A percentile compares a stretch with the other conserved stretches of the same genome.
These are phyloP conservation scores for Heimioporus retisporus DNA, from an alignment of 1,284 basidiomycete genomes.

Conservation along the genomic window DNA sequence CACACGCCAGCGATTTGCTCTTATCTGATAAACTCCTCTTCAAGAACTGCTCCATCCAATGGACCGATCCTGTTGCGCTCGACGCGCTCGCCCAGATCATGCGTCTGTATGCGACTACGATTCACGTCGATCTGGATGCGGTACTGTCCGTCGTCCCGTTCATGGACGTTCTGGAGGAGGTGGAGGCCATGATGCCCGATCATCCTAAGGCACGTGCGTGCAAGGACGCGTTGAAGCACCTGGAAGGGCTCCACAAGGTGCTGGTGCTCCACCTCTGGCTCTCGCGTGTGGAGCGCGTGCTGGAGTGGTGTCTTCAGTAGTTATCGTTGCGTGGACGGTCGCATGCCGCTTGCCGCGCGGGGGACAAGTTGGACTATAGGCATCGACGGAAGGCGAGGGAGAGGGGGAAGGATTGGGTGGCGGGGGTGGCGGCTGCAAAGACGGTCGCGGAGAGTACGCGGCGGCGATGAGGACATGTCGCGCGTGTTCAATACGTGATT, in stretches of 20 bases:
- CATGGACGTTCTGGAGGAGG: slow-evolving; percentile 52
- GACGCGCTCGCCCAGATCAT: slow-evolving; percentile 50
- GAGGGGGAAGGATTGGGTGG: slow-evolving; percentile 23
- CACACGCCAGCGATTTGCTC: slow-evolving; percentile 51
- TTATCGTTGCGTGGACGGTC: slow-evolving; percentile 38
- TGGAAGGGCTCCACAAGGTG: slow-evolving; percentile 90
- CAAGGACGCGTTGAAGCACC: slow-evolving; percentile 49
- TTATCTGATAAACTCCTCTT: slow-evolving; percentile 62
- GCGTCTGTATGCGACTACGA: slow-evolving; percentile 42
- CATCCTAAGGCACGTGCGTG: slow-evolving; percentile 12
- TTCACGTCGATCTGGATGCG: slow-evolving; percentile 51
- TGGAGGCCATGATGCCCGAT: slow-evolving; percentile 46
- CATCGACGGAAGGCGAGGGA: slow-evolving; percentile 18
- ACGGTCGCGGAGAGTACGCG: slow-evolving; percentile 21
- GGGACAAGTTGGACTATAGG: slow-evolving; percentile 30
- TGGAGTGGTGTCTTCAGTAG: slow-evolving; percentile 72
- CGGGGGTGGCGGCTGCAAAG: slow-evolving; percentile 34
- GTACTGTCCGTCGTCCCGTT: too few relatives aligned
- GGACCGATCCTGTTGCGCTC: slow-evolving; percentile 49
- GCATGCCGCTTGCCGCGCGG: neutral
- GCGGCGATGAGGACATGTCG: neutral
- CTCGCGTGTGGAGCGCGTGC: slow-evolving; percentile 73
- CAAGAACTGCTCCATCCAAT: slow-evolving; percentile 57
- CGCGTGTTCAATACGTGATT: neutral
- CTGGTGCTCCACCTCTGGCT: slow-evolving; percentile 93